Percentiles rank a stretch among this genome's conserved stretches.
phyloP scores from a whole-genome alignment of 2,329 filamentous ascomycete species.

The Lomentospora prolificans region DNA sequence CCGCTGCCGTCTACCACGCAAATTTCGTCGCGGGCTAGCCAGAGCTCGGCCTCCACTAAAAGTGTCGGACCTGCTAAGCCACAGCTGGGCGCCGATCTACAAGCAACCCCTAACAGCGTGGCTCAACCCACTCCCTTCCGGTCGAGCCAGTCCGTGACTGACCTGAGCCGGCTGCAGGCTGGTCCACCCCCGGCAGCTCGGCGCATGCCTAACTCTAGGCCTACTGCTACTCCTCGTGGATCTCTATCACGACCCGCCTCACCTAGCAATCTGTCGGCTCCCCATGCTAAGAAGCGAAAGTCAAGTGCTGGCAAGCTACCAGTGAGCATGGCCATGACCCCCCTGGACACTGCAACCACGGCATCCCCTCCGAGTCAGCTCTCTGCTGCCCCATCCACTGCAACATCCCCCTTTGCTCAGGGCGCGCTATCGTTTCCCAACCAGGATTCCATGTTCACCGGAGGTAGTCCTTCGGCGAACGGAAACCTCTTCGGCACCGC shows the following conservation, averaged over 20 bases:
- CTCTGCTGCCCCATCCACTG: conserved; percentile 18
- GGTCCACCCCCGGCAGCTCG: conserved; percentile 9
- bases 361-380: conserved; percentile 27
- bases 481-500: conserved; percentile 40
- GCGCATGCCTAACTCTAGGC: conserved; percentile 21
- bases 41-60: not conserved
- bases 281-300: conserved; percentile 72
- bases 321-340: conserved; percentile 70
- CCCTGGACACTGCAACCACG: conserved; percentile 50
- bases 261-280: conserved; percentile 53
- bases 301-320: conserved; percentile 65
- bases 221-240: not conserved
- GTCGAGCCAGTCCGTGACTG: not conserved
- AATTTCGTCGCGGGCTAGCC: conserved; percentile 19
- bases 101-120: not conserved
- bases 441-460: conserved; percentile 33
- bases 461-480: conserved; percentile 23
- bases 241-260: conserved; percentile 64
- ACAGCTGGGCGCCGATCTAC: not conserved
- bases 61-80: not conserved
- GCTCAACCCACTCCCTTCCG: not conserved
- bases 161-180: conserved; percentile 7
- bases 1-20: conserved; percentile 20
- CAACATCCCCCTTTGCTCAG: conserved; percentile 45
- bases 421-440: conserved; percentile 33